Conservation (phyloP, 148 eudicot genomes). For the Rhododendron vialii region DNA sequence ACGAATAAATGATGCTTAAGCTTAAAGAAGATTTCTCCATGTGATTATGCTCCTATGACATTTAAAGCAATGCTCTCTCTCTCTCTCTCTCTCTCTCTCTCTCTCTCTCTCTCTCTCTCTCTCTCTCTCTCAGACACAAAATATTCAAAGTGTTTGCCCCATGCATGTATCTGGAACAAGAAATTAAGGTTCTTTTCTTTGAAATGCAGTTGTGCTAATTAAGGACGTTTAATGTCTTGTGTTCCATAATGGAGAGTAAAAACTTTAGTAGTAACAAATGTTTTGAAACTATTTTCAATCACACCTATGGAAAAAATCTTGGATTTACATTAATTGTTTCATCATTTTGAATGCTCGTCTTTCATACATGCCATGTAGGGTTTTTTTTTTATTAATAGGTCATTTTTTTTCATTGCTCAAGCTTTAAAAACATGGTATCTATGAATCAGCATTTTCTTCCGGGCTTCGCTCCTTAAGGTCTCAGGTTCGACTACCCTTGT, state of each 20-base stretch:
- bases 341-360: too few species aligned
- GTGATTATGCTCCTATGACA: not conserved
- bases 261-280: too few species aligned
- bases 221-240: too few species aligned
- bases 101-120: not conserved
- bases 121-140: not conserved
- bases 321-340: too few species aligned
- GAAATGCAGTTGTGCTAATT: not conserved
- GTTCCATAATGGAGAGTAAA: too few species aligned
- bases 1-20: not conserved
- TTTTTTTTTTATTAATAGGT: too few species aligned
- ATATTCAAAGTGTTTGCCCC: constrained; percentile 1
- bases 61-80: not conserved
- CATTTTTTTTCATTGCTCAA: not conserved
- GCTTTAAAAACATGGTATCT: not conserved
- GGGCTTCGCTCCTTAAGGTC: not conserved
- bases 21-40: constrained; percentile 10
- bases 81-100: not conserved
- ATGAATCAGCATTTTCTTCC: not conserved
- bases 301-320: too few species aligned
- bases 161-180: not conserved
- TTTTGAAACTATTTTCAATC: too few species aligned
- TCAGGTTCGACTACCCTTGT: not conserved
- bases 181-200: not conserved
- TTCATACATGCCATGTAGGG: too few species aligned